Evolutionary conservation across 257 asterid genomes (phyloP).

Genomic region (Pogostemon cablin): DNA sequence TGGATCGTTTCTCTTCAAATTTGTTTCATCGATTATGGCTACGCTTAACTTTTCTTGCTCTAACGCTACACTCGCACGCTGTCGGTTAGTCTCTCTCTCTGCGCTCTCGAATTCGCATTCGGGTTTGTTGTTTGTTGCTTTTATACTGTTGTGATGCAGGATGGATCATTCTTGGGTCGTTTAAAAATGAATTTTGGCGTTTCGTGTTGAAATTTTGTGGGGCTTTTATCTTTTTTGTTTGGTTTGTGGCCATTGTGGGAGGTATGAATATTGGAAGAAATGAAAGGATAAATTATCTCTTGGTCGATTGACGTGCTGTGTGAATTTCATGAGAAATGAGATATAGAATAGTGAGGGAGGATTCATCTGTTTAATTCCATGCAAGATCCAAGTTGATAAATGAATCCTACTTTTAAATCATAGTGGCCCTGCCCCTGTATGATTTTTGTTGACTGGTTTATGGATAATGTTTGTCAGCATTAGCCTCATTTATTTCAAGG

Average conservation of each 20-base stretch:
- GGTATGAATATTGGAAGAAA: not conserved
- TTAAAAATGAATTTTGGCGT: constrained; percentile 5
- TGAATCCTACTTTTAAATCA: not conserved
- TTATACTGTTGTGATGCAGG: not conserved
- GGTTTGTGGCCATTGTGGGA: not conserved
- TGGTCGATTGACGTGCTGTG: constrained; percentile 9
- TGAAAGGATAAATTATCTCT: not conserved
- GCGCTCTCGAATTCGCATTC: not conserved
- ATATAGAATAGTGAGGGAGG: not conserved
- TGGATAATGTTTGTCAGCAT: constrained; percentile 8
- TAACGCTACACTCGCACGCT: constrained; percentile 34
- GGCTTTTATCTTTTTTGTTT: constrained; percentile 12
- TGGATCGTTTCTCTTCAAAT: constrained; percentile 1
- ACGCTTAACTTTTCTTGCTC: constrained; percentile 35
- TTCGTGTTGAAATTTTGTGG: not conserved
- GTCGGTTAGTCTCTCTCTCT: constrained; percentile 36
- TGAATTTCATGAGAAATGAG: not conserved
- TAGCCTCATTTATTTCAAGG: not conserved
- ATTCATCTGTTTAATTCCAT: not conserved
- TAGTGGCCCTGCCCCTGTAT: not conserved
- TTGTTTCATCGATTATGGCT: constrained; percentile 23
- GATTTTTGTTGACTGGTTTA: not conserved
- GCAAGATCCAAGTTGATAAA: constrained; percentile 11
- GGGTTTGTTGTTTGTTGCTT: not conserved
- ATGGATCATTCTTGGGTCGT: not conserved